Percentiles rank a stretch among this genome's conserved stretches.
Conservation (phyloP, 2,329 filamentous ascomycete species). For the Pyrenophora tritici-repentis region DNA sequence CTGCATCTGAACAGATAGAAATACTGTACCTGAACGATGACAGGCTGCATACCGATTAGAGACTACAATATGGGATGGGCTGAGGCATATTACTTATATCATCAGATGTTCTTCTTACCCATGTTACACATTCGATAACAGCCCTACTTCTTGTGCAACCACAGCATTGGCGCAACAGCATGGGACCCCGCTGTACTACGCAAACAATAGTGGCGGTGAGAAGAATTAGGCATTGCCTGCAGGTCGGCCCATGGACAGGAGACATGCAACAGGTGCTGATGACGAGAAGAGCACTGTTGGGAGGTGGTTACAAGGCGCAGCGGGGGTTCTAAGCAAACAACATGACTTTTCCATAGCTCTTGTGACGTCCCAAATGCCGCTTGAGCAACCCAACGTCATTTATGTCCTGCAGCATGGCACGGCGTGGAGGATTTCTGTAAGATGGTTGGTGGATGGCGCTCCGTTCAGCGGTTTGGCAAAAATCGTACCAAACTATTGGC, state of each 20-base stretch:
- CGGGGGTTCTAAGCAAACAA: slow-evolving; percentile 12
- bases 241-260: slow-evolving; percentile 1
- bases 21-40: not conserved
- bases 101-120: not conserved
- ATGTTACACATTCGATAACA: not conserved
- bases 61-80: too few relatives aligned
- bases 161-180: not conserved
- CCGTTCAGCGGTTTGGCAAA: not conserved
- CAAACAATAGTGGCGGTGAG: slow-evolving; percentile 20
- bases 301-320: not conserved
- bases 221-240: slow-evolving; percentile 8
- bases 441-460: not conserved
- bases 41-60: too few relatives aligned
- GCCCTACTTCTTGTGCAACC: slow-evolving; percentile 9
- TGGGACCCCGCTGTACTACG: slow-evolving; percentile 3
- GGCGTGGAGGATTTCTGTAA: not conserved
- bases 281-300: not conserved
- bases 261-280: not conserved
- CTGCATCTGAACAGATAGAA: not conserved
- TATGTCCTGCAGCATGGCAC: not conserved
- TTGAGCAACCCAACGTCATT: not conserved
- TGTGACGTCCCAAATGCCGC: slow-evolving; percentile 1
- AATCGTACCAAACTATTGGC: not conserved
- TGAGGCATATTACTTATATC: slow-evolving; percentile 1
- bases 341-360: not conserved